Evolutionary conservation across 208 protist species (phyloP).

Genomic region (Baffinella frigidus): DNA sequence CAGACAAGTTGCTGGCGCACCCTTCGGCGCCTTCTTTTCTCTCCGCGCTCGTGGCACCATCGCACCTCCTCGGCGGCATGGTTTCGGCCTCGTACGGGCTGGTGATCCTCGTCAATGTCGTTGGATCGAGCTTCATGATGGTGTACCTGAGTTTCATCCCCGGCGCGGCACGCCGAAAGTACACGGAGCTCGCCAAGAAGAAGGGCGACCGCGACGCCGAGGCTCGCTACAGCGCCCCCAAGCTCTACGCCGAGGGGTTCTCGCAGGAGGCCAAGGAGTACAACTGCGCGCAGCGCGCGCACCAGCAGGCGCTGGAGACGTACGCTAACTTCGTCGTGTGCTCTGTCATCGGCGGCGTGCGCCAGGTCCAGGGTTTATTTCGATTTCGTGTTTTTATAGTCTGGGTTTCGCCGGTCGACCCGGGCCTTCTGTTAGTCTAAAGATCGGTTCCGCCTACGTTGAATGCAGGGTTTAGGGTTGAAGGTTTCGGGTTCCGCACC

Average conservation of each 20-base stretch:
- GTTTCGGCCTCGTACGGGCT: too few relatives aligned
- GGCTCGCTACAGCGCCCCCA: not conserved
- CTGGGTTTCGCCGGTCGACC: too few relatives aligned
- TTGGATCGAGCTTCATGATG: not conserved
- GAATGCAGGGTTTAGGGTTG: too few relatives aligned
- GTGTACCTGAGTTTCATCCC: not conserved
- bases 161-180: not conserved
- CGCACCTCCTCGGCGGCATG: too few relatives aligned
- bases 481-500: too few relatives aligned
- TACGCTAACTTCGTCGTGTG: not conserved
- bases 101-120: not conserved
- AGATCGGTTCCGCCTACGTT: too few relatives aligned
- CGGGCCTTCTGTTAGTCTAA: too few relatives aligned
- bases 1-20: too few relatives aligned
- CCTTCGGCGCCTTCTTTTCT: too few relatives aligned
- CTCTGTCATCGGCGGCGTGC: not conserved
- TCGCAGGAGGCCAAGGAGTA: not conserved
- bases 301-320: not conserved
- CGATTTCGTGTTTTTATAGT: not conserved
- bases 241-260: not conserved
- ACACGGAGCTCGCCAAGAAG: not conserved
- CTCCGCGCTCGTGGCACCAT: too few relatives aligned
- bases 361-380: not conserved
- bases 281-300: not conserved
- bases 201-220: not conserved